Evolutionary conservation across 345 rosid genomes (phyloP).

Genomic region (Aurinia saxatilis): DNA sequence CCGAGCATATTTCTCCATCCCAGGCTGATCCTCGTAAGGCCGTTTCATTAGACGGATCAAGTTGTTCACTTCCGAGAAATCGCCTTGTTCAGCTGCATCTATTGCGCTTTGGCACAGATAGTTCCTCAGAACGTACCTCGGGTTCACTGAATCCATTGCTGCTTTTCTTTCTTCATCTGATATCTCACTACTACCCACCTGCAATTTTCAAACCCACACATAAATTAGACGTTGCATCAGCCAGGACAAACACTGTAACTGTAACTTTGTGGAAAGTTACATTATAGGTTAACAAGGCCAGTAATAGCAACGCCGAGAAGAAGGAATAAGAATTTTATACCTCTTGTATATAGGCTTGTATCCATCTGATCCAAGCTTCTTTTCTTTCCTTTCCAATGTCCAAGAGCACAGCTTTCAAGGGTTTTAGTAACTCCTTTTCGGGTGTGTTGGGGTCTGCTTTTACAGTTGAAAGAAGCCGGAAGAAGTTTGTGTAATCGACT

Average conservation of each 20-base stretch:
- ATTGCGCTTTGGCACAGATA: conserved; percentile 93
- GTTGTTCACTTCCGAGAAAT: conserved; percentile 68
- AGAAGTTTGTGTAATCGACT: conserved; percentile 96
- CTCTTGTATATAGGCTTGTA: conserved; percentile 76
- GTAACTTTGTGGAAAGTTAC: neutral
- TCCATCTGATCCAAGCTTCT: conserved; percentile 93
- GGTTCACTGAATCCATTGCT: conserved; percentile 77
- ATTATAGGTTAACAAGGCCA: neutral
- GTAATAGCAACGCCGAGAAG: too few relatives aligned
- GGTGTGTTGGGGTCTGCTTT: conserved; percentile 62
- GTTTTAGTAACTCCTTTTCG: conserved; percentile 57
- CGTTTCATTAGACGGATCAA: conserved; percentile 68
- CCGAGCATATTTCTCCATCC: conserved; percentile 93
- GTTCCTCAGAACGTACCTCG: conserved; percentile 80
- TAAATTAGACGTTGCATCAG: neutral
- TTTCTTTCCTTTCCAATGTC: conserved; percentile 96
- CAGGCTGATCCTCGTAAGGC: conserved; percentile 85
- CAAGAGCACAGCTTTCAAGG: conserved; percentile 75
- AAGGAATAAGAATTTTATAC: conserved; percentile 24
- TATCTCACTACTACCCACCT: conserved; percentile 58
- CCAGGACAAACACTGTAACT: neutral
- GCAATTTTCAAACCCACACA: conserved; percentile 14
- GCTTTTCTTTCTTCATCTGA: conserved; percentile 82
- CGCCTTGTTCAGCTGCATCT: conserved; percentile 87
- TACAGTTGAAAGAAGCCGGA: conserved; percentile 68